phyloP scores from a whole-genome alignment of 305 asterid species.

The Fraxinus greggii region DNA sequence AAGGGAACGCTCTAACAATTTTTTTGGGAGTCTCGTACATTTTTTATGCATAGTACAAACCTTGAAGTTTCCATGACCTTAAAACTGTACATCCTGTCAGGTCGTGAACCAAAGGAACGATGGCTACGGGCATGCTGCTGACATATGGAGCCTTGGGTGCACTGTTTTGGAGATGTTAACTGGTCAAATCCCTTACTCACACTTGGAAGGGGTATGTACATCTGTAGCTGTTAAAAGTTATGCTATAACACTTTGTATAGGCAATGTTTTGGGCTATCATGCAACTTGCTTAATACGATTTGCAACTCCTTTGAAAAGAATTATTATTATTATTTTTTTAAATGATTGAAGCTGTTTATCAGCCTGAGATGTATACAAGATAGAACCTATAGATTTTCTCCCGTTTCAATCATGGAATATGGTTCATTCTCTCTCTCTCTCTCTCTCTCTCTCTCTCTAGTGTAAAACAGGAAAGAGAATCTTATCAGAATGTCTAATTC shows the following conservation, averaged over 20 bases:
- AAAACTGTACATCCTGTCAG: conserved; percentile 37
- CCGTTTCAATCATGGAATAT: conserved; percentile 10
- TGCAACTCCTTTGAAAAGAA: conserved; percentile 3
- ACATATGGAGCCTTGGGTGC: conserved; percentile 99
- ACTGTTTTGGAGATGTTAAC: conserved; percentile 97
- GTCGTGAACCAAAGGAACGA: conserved; percentile 69
- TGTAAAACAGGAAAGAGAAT: neutral
- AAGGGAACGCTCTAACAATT: neutral
- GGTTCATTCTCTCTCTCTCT: neutral
- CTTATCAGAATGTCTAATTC: neutral
- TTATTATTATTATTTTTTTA: no score
- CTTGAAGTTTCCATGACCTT: conserved; percentile 22
- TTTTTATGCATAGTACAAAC: neutral
- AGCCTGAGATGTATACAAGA: conserved; percentile 3
- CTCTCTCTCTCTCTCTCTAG: neutral
- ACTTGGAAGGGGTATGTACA: conserved; percentile 70
- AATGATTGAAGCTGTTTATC: conserved; percentile 2
- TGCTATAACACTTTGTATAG: conserved; percentile 2
- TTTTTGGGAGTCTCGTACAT: neutral
- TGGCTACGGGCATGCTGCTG: conserved; percentile 91
- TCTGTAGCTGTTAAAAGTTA: conserved; percentile 10
- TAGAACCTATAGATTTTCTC: no score
- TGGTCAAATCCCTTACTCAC: conserved; percentile 81
- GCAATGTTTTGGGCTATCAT: neutral
- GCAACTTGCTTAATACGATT: neutral